Conservation (phyloP, 176 grass and related monocot species). For the Triticum turgidum region DNA sequence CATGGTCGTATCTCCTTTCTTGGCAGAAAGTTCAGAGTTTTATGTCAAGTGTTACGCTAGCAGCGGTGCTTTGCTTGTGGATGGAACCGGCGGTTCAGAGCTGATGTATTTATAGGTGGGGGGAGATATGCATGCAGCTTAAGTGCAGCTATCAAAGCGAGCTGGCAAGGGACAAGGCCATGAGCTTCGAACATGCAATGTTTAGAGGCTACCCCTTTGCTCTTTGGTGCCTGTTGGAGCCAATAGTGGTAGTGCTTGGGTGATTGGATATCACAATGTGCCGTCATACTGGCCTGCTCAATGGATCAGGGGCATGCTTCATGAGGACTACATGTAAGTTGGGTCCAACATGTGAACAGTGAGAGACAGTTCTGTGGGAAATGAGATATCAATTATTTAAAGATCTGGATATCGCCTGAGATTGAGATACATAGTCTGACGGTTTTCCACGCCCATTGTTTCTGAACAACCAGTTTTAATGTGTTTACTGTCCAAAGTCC, state of each 20-base stretch:
- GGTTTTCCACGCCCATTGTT: not conserved
- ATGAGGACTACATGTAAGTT: not conserved
- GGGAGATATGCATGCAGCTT: not conserved
- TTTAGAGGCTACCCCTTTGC: not conserved
- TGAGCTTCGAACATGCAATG: constrained; percentile 39
- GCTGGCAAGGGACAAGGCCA: constrained; percentile 32
- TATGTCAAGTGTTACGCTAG: constrained; percentile 1
- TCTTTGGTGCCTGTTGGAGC: not conserved
- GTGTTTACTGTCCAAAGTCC: not conserved
- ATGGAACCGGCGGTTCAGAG: constrained; percentile 3
- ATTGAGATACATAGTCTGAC: not conserved
- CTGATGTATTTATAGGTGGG: constrained; percentile 31
- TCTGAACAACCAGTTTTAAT: not conserved
- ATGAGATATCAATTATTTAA: not conserved
- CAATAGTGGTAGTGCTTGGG: not conserved
- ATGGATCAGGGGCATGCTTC: not conserved
- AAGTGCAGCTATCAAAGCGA: constrained; percentile 3
- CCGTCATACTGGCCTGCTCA: not conserved
- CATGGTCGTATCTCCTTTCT: constrained; percentile 37
- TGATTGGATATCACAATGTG: not conserved
- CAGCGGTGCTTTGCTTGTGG: constrained; percentile 12
- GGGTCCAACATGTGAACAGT: not conserved
- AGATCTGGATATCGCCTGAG: not conserved
- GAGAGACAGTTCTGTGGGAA: not conserved
- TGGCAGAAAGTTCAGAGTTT: not conserved